These are phyloP conservation scores for Rubia peregrina DNA, from an alignment of 305 asterid genomes.

Conservation along the genomic window DNA sequence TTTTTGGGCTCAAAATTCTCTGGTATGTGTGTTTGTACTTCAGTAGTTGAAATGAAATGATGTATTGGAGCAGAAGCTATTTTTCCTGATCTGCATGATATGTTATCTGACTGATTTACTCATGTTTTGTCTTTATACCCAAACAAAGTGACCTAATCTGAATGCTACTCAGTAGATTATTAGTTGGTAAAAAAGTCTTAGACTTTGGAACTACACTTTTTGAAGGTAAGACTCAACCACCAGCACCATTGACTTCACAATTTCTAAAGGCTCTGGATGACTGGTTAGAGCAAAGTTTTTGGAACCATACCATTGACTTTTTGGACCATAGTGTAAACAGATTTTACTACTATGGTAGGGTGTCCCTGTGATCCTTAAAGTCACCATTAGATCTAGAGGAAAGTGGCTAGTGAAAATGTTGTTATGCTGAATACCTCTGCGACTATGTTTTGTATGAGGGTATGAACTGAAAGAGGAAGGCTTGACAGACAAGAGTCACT, in stretches of 20 bases:
- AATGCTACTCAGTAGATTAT: no score
- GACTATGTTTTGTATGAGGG: constrained; percentile 17
- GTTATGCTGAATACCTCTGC: constrained; percentile 4
- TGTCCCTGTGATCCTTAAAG: not conserved
- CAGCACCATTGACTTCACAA: not conserved
- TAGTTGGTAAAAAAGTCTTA: no score
- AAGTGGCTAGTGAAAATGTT: constrained; percentile 12
- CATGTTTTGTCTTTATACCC: not conserved
- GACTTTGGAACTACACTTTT: not conserved
- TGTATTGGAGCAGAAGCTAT: not conserved
- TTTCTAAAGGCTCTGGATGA: not conserved
- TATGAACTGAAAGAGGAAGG: constrained; percentile 23
- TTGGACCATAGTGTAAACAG: not conserved
- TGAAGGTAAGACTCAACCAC: not conserved
- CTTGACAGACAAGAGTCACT: constrained; percentile 15
- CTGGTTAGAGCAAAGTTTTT: not conserved
- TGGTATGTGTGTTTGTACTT: no score
- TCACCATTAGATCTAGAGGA: not conserved
- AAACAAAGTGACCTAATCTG: not conserved
- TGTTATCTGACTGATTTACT: not conserved
- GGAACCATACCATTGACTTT: not conserved
- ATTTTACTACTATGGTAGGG: not conserved
- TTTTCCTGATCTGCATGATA: not conserved
- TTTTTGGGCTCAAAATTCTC: no score
- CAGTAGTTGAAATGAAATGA: not conserved